These are phyloP conservation scores for Raphanus hybrid DNA, from an alignment of 441 rosid species.

Conservation along the genomic window DNA sequence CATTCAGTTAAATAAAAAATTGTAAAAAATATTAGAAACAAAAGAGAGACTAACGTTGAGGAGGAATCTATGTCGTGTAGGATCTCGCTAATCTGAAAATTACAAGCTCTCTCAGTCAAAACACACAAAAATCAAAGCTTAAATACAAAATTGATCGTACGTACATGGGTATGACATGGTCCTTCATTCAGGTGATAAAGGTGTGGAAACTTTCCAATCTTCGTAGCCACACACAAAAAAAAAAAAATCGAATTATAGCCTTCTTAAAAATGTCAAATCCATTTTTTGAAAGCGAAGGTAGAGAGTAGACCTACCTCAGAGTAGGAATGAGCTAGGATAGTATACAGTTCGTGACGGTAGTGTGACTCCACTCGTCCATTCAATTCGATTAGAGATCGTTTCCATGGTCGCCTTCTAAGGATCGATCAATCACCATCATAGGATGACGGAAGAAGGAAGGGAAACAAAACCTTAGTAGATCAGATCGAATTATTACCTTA, in stretches of 20 bases:
- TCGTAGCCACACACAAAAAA: background rate
- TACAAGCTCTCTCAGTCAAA: slow-evolving; percentile 9
- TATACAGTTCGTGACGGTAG: slow-evolving; percentile 59
- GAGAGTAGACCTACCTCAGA: slow-evolving; percentile 71
- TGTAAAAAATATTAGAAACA: background rate
- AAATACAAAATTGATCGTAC: background rate
- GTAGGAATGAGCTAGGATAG: slow-evolving; percentile 67
- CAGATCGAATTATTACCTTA: slow-evolving; percentile 37
- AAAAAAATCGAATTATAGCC: slow-evolving; percentile 7
- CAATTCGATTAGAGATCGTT: slow-evolving; percentile 63
- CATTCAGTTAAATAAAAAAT: background rate
- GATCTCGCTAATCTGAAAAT: slow-evolving; percentile 43
- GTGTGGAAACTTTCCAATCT: slow-evolving; percentile 78
- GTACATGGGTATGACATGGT: slow-evolving; percentile 66
- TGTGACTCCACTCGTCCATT: slow-evolving; percentile 57
- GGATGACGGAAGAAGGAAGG: background rate
- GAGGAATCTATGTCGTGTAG: background rate
- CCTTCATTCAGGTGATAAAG: slow-evolving; percentile 51
- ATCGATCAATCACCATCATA: background rate
- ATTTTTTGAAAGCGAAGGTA: background rate
- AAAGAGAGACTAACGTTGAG: slow-evolving; percentile 27
- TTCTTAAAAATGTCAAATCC: background rate
- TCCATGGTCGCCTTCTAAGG: slow-evolving; percentile 55
- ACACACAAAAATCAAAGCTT: background rate
- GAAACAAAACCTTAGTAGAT: background rate